Percentiles rank a stretch among this genome's conserved stretches.
Evolutionary conservation across 441 rosid species (phyloP).

Genomic region (Gossypium davidsonii): DNA sequence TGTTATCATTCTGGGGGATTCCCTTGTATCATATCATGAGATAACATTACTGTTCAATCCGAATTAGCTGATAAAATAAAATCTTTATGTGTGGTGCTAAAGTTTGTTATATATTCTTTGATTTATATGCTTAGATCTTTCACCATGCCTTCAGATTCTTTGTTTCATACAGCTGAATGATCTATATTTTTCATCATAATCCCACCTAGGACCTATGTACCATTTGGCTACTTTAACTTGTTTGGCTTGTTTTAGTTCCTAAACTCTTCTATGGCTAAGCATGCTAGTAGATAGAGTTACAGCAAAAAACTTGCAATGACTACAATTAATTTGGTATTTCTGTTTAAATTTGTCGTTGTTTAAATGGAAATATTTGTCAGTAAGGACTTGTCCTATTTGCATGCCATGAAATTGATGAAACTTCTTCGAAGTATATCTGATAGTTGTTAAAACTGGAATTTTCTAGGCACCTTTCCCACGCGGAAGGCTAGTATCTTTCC

Average conservation of each 20-base stretch:
- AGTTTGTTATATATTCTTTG: background rate
- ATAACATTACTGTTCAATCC: background rate
- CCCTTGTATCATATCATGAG: background rate
- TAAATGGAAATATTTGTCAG: background rate
- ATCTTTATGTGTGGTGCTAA: background rate
- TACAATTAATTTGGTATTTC: constrained; percentile 6
- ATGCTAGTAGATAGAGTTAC: background rate
- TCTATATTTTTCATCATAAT: background rate
- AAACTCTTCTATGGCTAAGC: background rate
- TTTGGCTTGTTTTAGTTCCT: background rate
- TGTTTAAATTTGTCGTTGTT: background rate
- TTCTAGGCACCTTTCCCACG: background rate
- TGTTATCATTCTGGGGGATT: background rate
- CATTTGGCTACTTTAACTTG: background rate
- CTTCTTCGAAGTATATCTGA: background rate
- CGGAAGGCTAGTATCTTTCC: background rate
- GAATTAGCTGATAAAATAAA: background rate
- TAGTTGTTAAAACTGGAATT: background rate
- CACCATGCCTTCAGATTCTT: background rate
- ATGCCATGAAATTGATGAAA: background rate
- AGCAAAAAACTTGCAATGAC: background rate
- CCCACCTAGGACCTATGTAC: background rate
- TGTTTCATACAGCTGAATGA: background rate
- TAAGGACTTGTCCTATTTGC: background rate
- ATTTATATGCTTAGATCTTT: background rate